phyloP scores from a whole-genome alignment of 148 eudicot genomes.

The Cornus suecica region DNA sequence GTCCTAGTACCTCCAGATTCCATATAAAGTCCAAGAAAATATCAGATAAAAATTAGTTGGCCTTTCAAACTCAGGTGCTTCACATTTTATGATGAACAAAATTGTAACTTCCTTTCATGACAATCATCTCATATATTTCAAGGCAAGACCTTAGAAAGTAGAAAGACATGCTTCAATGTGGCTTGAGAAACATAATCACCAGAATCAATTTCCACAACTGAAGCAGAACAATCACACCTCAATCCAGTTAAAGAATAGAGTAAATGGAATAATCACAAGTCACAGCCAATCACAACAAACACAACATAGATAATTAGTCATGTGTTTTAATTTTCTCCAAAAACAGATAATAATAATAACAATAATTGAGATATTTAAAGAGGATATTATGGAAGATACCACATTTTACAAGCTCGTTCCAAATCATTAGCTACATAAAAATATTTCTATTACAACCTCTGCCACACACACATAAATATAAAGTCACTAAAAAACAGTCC shows the following conservation, averaged over 20 bases:
- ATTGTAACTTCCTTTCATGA: neutral
- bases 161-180: neutral
- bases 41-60: neutral
- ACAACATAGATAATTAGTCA: too few species aligned
- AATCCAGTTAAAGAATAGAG: neutral
- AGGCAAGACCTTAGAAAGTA: neutral
- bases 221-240: neutral
- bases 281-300: neutral
- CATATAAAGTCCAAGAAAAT: neutral
- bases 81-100: neutral
- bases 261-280: neutral
- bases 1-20: neutral
- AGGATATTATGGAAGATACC: neutral
- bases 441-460: neutral
- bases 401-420: neutral
- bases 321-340: too few species aligned
- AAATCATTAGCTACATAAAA: neutral
- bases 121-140: neutral
- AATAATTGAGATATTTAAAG: too few species aligned
- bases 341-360: too few species aligned
- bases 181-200: neutral
- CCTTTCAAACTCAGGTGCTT: neutral
- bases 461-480: neutral
- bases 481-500: neutral
- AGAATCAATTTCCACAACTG: neutral